Evolutionary conservation across 2,329 filamentous ascomycete genomes (phyloP), one percentile per base, ranked within the genome.

Genomic region (Fusarium sp.): DNA sequence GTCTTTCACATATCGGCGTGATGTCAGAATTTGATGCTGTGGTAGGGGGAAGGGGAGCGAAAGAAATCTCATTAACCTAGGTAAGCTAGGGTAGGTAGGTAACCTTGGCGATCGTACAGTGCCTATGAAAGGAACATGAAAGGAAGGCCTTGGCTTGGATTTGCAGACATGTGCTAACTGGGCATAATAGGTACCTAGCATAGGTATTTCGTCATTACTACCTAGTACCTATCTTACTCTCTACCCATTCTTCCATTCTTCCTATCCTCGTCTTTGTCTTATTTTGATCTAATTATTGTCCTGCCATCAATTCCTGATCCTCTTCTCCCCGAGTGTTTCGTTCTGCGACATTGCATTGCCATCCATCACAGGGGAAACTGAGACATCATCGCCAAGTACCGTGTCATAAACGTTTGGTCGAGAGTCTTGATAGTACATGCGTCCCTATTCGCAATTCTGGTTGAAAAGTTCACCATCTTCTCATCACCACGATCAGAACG

Each of bases 141-240:
- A 23, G 46, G 25, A 35, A 25, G 36, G 42, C 27, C 23, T 17
- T 40, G 35, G 14, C n/a, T 20, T 49, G 23, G 33, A 11, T 27
- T 54, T 43, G n/a, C n/a, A n/a, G n/a, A 39, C 55, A 60, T 60
- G 55, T 63, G 59, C 46, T 33, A 62, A 52, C 20, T 25, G 8
- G 5, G 5, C 8, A 5, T 25, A 5, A 5, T 25, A 5, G 5
- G 5, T 25, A 25, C 7, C 25, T 25, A 25, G 25, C 25, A 36
- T 17, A n/a, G n/a, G n/a, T n/a, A 18, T 40, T 49, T 40, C 23
- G 21, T 49, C 33, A 40, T 40, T 13, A 37, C 20, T n/a, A 42
- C 21, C n/a, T 47, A 11, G n/a, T n/a, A n/a, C n/a, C n/a, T 25
- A 25, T 25, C 23, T 25, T 25, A 25, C 23, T 25, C 23, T 25